Base-by-base conservation (phyloP, 495 filamentous ascomycete species). In the Penicillium lagena region DNA sequence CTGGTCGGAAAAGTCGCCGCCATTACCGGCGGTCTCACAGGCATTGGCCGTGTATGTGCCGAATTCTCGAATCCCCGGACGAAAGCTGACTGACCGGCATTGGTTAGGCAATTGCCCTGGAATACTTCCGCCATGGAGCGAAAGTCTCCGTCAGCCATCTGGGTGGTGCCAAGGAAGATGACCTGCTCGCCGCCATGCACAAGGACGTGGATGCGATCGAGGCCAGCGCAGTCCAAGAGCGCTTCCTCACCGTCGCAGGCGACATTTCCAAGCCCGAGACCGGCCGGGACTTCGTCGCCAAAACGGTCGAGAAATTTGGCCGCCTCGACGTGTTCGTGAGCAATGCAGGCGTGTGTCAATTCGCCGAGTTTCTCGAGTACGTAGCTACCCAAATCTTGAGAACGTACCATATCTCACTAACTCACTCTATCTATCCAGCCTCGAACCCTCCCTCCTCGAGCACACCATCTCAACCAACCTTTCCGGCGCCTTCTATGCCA, bases 261-360 rank as follows among this genome's bases (percentile, higher is more conserved):
- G 85, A 90, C 55, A 77, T 90, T 9, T 77, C 78, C 0, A 71
- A 80, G 43, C 81, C 84, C 0, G 66, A 75, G 13, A 89, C 86
- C 0, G 81, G 82, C 7, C 55, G 62, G 2, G 54, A 63, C 1
- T 72, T 90, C 11, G 74, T 89, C 14, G 44, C 66, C 12, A 65
- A 70, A 42, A 79, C 81, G 0, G 78, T 86, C 0, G 57, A 72
- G 22, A 52, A 49, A 1, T 95, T 83, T 54, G 67, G 69, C 0
- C 70, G 78, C 1, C 58, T 95, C 1, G 87, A 95, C 59, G 73
- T 94, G 2, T 90, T 90, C 62, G 84, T 96, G 2, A 85, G 80
- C 63, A 96, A 96, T 67, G 90, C 90, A 0, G 89, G 90, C 2
- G 76, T 95, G 29, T 95, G 87, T 70, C 70, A 85, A 47, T 94